Conservation (phyloP, 208 protist genomes). For the Entamoeba moshkovskii region DNA sequence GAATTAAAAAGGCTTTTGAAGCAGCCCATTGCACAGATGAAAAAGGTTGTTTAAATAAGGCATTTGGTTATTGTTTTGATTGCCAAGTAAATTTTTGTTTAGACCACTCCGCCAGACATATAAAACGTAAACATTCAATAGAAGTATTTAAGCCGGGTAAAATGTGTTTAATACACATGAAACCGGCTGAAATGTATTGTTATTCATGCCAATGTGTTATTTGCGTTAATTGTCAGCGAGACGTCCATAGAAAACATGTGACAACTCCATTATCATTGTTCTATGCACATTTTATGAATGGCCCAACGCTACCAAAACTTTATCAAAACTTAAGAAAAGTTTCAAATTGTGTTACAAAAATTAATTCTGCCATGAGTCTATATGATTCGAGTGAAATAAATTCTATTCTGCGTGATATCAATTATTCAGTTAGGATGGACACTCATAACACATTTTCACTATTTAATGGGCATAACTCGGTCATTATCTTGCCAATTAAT, state of each 20-base stretch:
- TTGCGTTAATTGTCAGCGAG: not conserved
- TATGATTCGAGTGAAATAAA: not conserved
- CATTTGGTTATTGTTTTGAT: not conserved
- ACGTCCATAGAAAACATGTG: not conserved
- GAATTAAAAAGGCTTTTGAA: not conserved
- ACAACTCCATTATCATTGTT: not conserved
- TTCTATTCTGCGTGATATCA: not conserved
- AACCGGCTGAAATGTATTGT: not conserved
- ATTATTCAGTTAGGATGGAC: not conserved
- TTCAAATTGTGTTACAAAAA: not conserved
- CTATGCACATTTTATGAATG: not conserved
- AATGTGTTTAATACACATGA: not conserved
- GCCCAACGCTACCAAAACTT: not conserved
- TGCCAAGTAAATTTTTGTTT: not conserved
- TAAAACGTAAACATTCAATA: not conserved
- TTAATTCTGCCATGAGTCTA: not conserved
- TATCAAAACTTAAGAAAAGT: slow-evolving; percentile 2
- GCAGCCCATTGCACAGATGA: not conserved
- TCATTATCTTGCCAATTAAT: not conserved
- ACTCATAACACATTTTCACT: not conserved
- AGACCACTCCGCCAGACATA: not conserved
- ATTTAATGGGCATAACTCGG: not conserved
- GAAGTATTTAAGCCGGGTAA: not conserved
- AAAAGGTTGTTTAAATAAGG: not conserved
- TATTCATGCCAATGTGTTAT: not conserved